Percentiles rank a stretch among this genome's conserved stretches.
phyloP scores from a whole-genome alignment of 164 flowering plant species.

The Saururus chinensis region DNA sequence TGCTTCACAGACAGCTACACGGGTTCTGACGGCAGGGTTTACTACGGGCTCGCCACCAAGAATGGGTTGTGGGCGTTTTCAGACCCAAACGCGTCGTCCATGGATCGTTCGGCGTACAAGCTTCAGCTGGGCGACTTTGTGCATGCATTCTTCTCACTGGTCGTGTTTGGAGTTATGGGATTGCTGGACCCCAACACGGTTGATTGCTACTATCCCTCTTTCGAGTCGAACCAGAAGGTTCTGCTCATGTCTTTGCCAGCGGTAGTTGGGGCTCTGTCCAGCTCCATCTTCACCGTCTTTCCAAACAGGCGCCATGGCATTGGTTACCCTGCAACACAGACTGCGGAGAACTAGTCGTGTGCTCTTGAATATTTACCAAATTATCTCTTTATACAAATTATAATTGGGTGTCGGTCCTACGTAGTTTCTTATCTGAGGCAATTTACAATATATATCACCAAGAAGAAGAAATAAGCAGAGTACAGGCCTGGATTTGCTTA shows the following conservation, averaged over 20 bases:
- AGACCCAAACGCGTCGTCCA: slow-evolving; percentile 1
- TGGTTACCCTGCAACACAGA: slow-evolving; percentile 42
- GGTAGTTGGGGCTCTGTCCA: slow-evolving; percentile 37
- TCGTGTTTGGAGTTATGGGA: slow-evolving; percentile 46
- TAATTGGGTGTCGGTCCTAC: neutral
- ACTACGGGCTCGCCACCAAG: slow-evolving; percentile 57
- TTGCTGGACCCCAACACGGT: slow-evolving; percentile 52
- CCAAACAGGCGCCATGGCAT: slow-evolving; percentile 80
- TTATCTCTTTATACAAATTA: too few relatives aligned
- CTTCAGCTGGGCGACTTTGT: slow-evolving; percentile 61
- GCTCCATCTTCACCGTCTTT: slow-evolving; percentile 41
- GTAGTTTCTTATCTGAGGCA: neutral
- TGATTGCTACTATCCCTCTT: slow-evolving; percentile 55
- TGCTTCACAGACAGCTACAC: slow-evolving; percentile 72
- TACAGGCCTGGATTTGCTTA: too few relatives aligned
- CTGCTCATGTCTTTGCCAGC: slow-evolving; percentile 62
- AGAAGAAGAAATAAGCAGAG: too few relatives aligned
- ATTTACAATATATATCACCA: too few relatives aligned
- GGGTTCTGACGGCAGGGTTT: slow-evolving; percentile 35
- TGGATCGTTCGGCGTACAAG: slow-evolving; percentile 33
- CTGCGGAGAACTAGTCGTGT: neutral
- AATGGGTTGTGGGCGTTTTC: slow-evolving; percentile 53
- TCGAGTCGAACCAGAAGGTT: slow-evolving; percentile 30
- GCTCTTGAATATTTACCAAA: too few relatives aligned
- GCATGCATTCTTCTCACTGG: slow-evolving; percentile 44